A percentile compares a stretch with the other conserved stretches of the same genome.
Evolutionary conservation across 2,329 filamentous ascomycete genomes (phyloP).

Genomic region (Pseudodiploospora longispora): DNA sequence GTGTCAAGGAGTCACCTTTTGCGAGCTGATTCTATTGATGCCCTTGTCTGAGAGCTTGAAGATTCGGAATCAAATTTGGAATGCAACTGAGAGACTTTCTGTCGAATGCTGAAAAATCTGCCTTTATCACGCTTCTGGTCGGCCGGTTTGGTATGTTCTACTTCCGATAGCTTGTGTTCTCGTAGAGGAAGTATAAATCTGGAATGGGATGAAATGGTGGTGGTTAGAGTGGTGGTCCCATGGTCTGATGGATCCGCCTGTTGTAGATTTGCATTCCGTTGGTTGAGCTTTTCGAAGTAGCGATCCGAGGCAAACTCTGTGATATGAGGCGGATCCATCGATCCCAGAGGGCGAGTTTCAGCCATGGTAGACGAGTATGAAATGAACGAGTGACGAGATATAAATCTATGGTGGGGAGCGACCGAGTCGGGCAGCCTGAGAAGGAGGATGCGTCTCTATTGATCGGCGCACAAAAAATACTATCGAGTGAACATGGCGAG

Average conservation of each 20-base stretch:
- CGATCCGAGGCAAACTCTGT: constrained; percentile 60
- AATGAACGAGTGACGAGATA: constrained; percentile 15
- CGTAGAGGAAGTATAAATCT: constrained; percentile 44
- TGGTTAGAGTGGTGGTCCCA: constrained; percentile 11
- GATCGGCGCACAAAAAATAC: constrained; percentile 15
- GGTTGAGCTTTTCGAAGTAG: constrained; percentile 54
- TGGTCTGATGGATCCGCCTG: constrained; percentile 17
- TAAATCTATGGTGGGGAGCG: constrained; percentile 10
- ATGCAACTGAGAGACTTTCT: constrained; percentile 29
- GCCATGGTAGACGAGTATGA: constrained; percentile 21
- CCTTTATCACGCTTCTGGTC: constrained; percentile 34
- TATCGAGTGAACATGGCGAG: constrained; percentile 23
- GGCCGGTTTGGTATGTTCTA: constrained; percentile 19
- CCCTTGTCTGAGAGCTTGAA: constrained; percentile 8
- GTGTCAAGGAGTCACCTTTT: constrained; percentile 22
- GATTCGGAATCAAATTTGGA: constrained; percentile 21
- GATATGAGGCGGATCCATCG: constrained; percentile 55
- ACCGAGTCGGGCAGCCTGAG: constrained; percentile 20
- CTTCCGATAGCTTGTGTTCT: constrained; percentile 26
- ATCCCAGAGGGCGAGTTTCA: constrained; percentile 21
- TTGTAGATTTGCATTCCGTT: constrained; percentile 39
- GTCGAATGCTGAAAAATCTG: constrained; percentile 33
- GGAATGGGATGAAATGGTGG: constrained; percentile 23
- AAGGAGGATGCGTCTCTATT: constrained; percentile 24
- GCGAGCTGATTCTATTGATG: constrained; percentile 19